These are phyloP conservation scores for Coccomyxa sp. DNA, from an alignment of 139 green algal species.

Conservation along the genomic window DNA sequence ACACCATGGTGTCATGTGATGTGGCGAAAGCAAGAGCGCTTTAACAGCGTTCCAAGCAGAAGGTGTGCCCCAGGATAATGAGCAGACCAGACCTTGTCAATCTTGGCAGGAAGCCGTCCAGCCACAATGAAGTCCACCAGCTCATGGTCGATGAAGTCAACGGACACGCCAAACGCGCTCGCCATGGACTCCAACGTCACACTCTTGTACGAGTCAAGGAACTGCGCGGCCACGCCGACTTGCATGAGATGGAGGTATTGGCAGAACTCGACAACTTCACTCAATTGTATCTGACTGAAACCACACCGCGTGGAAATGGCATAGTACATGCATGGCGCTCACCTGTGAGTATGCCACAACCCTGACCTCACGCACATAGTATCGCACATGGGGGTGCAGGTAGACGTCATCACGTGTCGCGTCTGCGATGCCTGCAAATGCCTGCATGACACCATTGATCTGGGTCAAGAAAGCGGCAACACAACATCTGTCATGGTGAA, in stretches of 20 bases:
- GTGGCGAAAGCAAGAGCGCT: too few species aligned
- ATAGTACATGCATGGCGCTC: too few species aligned
- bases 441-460: slow-evolving; percentile 33
- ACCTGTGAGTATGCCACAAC: slow-evolving; percentile 85
- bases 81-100: slow-evolving; percentile 81
- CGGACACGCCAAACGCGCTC: slow-evolving; percentile 67
- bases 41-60: too few species aligned
- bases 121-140: slow-evolving; percentile 90
- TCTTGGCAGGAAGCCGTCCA: slow-evolving; percentile 88
- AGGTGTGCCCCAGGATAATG: neutral
- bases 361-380: slow-evolving; percentile 91
- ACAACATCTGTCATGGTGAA: neutral
- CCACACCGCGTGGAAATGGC: neutral
- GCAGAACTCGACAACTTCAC: neutral
- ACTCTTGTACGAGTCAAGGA: slow-evolving; percentile 95
- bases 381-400: slow-evolving; percentile 81
- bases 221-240: slow-evolving; percentile 50
- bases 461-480: neutral
- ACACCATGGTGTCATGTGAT: too few species aligned
- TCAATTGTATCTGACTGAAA: neutral
- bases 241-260: neutral
- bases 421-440: slow-evolving; percentile 63
- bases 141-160: slow-evolving; percentile 69
- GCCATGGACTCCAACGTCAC: slow-evolving; percentile 93
- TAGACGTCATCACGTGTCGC: slow-evolving; percentile 68